A percentile compares a stretch with the other conserved stretches of the same genome.
phyloP scores from a whole-genome alignment of 371 early-diverging fungal species.

The Mucor mucedo region DNA sequence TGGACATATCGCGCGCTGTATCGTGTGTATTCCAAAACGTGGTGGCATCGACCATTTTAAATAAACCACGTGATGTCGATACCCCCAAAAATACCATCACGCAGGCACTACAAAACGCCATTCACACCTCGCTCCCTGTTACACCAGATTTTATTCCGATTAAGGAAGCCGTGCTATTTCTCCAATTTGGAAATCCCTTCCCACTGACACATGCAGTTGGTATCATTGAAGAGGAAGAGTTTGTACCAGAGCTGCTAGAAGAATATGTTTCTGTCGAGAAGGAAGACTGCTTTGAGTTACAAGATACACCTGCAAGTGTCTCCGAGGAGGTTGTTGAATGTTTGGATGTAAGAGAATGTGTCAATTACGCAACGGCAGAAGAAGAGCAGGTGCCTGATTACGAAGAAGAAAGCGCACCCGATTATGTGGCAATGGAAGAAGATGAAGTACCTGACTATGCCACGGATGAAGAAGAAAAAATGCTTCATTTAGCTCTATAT shows the following conservation, averaged over 20 bases:
- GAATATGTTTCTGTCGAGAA: not conserved
- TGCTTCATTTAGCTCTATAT: too few relatives aligned
- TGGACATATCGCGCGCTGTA: not conserved
- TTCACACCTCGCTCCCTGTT: not conserved
- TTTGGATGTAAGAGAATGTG: too few relatives aligned
- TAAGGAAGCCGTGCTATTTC: conserved; percentile 14
- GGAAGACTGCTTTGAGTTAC: too few relatives aligned
- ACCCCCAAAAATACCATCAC: conserved; percentile 3
- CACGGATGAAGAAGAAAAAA: too few relatives aligned
- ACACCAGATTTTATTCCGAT: conserved; percentile 6
- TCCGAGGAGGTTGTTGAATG: too few relatives aligned
- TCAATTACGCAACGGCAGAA: too few relatives aligned
- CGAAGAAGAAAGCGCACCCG: not conserved
- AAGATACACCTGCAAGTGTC: too few relatives aligned
- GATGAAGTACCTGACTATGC: not conserved
- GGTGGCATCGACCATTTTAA: not conserved
- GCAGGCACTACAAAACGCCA: not conserved
- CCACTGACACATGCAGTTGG: not conserved
- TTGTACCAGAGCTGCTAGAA: not conserved
- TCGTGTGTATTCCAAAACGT: not conserved
- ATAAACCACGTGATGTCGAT: conserved; percentile 6
- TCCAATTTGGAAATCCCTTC: not conserved
- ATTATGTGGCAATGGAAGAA: not conserved
- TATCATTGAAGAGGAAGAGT: not conserved
- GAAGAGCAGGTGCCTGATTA: too few relatives aligned